Evolutionary conservation across 768 basidiomycete genomes (phyloP).

Genomic region (Auriscalpium orientale): DNA sequence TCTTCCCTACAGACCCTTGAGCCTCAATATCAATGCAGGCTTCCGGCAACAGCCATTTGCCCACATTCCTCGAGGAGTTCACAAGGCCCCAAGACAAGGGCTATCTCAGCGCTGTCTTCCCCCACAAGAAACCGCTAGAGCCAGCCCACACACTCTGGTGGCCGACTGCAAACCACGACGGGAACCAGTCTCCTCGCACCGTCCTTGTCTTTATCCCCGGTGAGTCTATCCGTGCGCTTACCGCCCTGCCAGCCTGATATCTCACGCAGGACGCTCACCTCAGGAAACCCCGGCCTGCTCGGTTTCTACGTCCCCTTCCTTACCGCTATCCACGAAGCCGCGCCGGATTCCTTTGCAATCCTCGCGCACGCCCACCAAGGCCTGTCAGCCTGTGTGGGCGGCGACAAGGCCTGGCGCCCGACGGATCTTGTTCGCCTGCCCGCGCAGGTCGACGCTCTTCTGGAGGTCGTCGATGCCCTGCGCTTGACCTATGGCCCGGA

Average conservation of each 20-base stretch:
- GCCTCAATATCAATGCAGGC: no score
- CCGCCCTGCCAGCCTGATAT: neutral
- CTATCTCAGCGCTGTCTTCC: slow-evolving; percentile 23
- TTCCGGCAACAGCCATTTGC: no score
- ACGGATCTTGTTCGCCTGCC: slow-evolving; percentile 1
- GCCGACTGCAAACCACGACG: slow-evolving; percentile 23
- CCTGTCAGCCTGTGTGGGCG: slow-evolving; percentile 28
- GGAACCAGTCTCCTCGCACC: neutral
- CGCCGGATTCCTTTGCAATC: slow-evolving; percentile 37
- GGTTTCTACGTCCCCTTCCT: slow-evolving; percentile 67
- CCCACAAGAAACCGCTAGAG: slow-evolving; percentile 31
- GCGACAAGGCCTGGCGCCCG: slow-evolving; percentile 35
- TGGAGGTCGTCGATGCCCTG: slow-evolving; percentile 48
- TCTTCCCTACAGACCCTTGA: no score
- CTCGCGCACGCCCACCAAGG: slow-evolving; percentile 39
- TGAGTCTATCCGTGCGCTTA: neutral
- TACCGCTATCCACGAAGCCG: slow-evolving; percentile 33
- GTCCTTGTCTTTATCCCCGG: slow-evolving; percentile 12
- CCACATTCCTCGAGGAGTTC: no score
- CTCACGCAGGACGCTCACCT: slow-evolving; percentile 21
- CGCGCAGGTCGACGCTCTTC: slow-evolving; percentile 6
- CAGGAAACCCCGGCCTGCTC: slow-evolving; percentile 51
- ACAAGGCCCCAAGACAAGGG: no score
- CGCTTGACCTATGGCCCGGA: slow-evolving; percentile 43
- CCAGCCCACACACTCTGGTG: slow-evolving; percentile 49